These are phyloP conservation scores for Solanum hybrid DNA, from an alignment of 305 asterid species.

Conservation along the genomic window DNA sequence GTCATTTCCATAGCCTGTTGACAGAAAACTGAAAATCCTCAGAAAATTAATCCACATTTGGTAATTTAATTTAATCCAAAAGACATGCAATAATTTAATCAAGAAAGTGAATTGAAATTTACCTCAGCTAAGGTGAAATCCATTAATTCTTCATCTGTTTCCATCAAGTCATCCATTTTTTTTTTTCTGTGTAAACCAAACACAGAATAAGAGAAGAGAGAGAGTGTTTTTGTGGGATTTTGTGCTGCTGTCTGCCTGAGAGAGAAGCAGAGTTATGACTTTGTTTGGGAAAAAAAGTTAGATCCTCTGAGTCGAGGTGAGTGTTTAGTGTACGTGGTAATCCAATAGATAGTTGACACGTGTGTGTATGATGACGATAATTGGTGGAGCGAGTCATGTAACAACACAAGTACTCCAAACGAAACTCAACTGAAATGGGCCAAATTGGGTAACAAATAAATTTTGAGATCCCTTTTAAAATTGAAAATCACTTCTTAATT, in stretches of 20 bases:
- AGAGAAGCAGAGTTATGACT: not conserved
- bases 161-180: slow-evolving; percentile 20
- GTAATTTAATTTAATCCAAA: not conserved
- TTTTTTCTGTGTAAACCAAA: not conserved
- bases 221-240: not conserved
- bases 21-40: slow-evolving; percentile 7
- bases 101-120: not conserved
- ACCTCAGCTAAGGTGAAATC: slow-evolving; percentile 71
- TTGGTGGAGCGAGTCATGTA: not conserved
- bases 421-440: not conserved
- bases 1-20: slow-evolving; percentile 52
- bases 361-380: not conserved
- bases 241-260: not conserved
- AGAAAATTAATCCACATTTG: not conserved
- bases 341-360: not conserved
- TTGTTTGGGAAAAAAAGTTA: not conserved
- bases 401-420: not conserved
- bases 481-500: not conserved
- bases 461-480: not conserved
- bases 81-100: not conserved
- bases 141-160: slow-evolving; percentile 21
- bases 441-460: not conserved
- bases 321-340: not conserved
- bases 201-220: not conserved
- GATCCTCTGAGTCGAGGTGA: not conserved